phyloP scores from a whole-genome alignment of 805 yeast genomes.

The Candida krabiensis region DNA sequence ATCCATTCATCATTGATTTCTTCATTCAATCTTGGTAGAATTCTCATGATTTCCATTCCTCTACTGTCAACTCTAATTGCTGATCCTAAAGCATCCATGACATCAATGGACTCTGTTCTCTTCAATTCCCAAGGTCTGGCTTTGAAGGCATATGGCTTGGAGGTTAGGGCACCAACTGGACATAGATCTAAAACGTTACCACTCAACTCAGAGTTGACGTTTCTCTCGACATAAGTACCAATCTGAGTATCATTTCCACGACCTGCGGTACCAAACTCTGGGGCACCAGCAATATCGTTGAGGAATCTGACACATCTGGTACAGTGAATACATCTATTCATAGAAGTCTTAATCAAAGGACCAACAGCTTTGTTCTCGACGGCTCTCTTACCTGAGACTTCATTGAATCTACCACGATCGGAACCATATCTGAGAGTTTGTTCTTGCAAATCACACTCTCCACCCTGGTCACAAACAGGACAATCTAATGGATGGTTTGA shows the following conservation, averaged over 20 bases:
- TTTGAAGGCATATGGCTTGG: conserved; percentile 88
- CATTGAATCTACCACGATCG: conserved; percentile 83
- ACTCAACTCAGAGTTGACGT: conserved; percentile 78
- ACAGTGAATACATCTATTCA: conserved; percentile 93
- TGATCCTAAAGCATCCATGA: conserved; percentile 79
- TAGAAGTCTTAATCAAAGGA: conserved; percentile 83
- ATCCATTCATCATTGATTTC: conserved; percentile 92
- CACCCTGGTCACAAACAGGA: conserved; percentile 93
- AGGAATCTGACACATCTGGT: conserved; percentile 88
- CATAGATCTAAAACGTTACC: conserved; percentile 87
- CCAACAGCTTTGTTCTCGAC: conserved; percentile 90
- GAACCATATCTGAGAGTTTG: conserved; percentile 81
- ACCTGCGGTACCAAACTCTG: conserved; percentile 85
- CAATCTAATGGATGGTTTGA: conserved; percentile 92
- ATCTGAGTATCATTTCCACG: conserved; percentile 92
- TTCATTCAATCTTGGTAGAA: conserved; percentile 81
- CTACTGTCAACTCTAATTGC: conserved; percentile 82
- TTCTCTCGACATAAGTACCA: conserved; percentile 85
- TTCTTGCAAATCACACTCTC: conserved; percentile 91
- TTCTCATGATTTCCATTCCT: conserved; percentile 86
- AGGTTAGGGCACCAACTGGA: conserved; percentile 90
- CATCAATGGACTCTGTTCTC: conserved; percentile 84
- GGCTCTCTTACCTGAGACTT: conserved; percentile 82
- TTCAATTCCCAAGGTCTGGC: conserved; percentile 94
- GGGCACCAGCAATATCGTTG: conserved; percentile 91